Evolutionary conservation across 306 rosid species (phyloP), one percentile per base, ranked within the genome.

Genomic region (Vigna nakashimae): DNA sequence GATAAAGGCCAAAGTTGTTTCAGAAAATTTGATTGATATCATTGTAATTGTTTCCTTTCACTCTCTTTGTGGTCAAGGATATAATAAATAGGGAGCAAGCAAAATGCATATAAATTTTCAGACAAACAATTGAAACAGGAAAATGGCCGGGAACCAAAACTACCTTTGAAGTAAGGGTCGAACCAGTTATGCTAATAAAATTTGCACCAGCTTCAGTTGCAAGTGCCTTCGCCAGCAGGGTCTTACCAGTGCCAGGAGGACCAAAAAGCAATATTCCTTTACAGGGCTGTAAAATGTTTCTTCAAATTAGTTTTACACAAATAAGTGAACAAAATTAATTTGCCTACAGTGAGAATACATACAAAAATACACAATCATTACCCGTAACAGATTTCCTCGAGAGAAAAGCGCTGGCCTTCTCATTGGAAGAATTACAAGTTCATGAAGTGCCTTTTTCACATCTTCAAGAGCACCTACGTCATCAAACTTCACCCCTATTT

Each of bases 171-270:
- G 99, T 95, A 62, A 95, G 97, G 72, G 96, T 87, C 12, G 99
- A 95, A 81, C 99, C 99, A 15, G 97, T 92, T 83, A 95, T 90
- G 79, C 99, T 95, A 85, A 95, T 91, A 89, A 95, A 92, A 84
- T 92, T 95, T 32, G 99, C 96, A 68, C 99, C 97, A 49, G 98
- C 98, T 86, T 95, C 99, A 0, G 98, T 95, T 16, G 99, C 98
- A 69, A 95, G 96, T 67, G 99, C 99, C 89, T 95, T 95, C 53
- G 99, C 99, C 69, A 95, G 83, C 82, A 95, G 99, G 66, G 99
- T 95, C 88, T 95, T 95, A 77, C 99, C 99, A 69, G 99, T 95
- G 73, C 99, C 99, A 79, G 98, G 98, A 79, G 98, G 98, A 80
- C 98, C 98, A 82, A 95, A 95, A 71, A 95, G 98, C 79, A 95